Evolutionary conservation across 1,284 basidiomycete species (phyloP).

Genomic region (Microbotryum saponariae): DNA sequence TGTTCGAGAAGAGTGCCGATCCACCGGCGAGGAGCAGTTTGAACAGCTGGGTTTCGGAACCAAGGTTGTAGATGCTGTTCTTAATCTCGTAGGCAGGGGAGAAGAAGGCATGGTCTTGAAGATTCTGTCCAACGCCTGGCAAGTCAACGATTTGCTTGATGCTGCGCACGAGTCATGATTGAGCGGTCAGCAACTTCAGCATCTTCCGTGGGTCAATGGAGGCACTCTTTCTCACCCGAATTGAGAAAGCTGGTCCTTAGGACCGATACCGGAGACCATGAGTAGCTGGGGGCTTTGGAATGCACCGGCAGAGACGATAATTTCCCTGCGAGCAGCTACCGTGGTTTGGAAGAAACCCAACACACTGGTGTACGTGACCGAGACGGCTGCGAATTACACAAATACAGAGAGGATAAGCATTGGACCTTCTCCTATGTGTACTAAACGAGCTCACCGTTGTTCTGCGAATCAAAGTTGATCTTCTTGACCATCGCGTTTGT

Average conservation of each 20-base stretch:
- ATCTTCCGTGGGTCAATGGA: too few relatives aligned
- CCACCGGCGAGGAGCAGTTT: too few relatives aligned
- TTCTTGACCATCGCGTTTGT: too few relatives aligned
- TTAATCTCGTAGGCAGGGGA: slow-evolving; percentile 13
- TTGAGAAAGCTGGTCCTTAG: slow-evolving; percentile 48
- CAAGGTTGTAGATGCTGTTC: neutral
- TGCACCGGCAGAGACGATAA: slow-evolving; percentile 16
- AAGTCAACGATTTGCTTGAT: slow-evolving; percentile 53
- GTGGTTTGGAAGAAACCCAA: neutral
- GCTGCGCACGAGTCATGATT: slow-evolving; percentile 32
- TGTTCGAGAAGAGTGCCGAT: too few relatives aligned
- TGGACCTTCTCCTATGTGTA: too few relatives aligned
- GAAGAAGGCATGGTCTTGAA: slow-evolving; percentile 54
- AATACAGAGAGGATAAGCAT: too few relatives aligned
- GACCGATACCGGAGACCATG: slow-evolving; percentile 61
- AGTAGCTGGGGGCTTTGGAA: slow-evolving; percentile 52
- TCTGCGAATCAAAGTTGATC: neutral
- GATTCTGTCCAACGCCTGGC: slow-evolving; percentile 54
- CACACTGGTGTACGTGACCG: neutral
- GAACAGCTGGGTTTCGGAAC: too few relatives aligned
- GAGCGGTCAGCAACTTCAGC: too few relatives aligned
- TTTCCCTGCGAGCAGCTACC: slow-evolving; percentile 1
- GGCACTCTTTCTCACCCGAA: too few relatives aligned
- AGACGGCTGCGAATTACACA: neutral
- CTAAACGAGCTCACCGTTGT: neutral